Evolutionary conservation across 2,329 filamentous ascomycete genomes (phyloP).

Genomic region (Cladophialophora immunda): DNA sequence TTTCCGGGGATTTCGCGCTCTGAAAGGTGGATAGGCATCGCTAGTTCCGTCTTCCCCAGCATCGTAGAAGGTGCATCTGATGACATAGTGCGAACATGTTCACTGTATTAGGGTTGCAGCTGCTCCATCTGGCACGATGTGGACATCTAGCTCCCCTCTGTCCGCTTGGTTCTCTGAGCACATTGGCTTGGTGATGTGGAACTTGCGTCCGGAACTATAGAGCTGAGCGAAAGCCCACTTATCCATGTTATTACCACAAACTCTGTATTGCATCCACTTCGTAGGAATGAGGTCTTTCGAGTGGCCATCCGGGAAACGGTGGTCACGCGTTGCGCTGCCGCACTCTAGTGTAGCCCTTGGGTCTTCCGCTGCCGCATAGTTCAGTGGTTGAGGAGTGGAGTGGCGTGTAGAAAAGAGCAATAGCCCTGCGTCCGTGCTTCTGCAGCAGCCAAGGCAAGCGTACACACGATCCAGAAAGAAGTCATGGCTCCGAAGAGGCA

Average conservation of each 20-base stretch:
- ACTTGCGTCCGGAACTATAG: neutral
- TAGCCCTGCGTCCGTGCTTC: conserved; percentile 1
- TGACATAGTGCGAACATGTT: neutral
- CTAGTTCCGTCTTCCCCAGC: conserved; percentile 7
- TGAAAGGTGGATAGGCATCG: conserved; percentile 4
- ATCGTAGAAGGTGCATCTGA: neutral
- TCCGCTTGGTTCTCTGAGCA: neutral
- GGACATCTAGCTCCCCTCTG: neutral
- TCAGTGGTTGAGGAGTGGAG: neutral
- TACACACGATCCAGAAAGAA: neutral
- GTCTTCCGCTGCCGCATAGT: neutral
- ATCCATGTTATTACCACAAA: neutral
- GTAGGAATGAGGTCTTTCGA: neutral
- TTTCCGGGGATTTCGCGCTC: conserved; percentile 5
- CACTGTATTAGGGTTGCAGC: conserved; percentile 4
- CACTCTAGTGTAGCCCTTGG: neutral
- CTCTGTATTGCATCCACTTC: conserved; percentile 2
- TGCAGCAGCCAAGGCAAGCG: neutral
- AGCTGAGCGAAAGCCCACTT: neutral
- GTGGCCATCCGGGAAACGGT: neutral
- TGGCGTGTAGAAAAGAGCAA: neutral
- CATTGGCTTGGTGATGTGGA: neutral
- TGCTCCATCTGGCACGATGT: neutral
- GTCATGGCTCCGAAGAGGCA: neutral
- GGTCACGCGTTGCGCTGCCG: neutral